Evolutionary conservation across 768 basidiomycete genomes (phyloP).

Genomic region (Dacryopinax spathularia): DNA sequence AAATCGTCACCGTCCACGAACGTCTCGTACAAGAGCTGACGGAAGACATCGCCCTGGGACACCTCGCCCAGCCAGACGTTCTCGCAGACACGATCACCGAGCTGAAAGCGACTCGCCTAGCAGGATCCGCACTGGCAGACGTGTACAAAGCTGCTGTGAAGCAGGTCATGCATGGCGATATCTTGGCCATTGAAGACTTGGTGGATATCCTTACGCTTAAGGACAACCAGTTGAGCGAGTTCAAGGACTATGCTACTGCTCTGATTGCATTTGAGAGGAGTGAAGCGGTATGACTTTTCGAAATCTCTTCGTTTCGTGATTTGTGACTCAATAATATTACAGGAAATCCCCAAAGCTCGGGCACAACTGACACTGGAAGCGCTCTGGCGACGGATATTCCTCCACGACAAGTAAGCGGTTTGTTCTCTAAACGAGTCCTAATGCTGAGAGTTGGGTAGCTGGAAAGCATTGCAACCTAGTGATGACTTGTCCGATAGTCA

Average conservation of each 20-base stretch:
- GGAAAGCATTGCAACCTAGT: conserved; percentile 62
- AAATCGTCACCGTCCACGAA: conserved; percentile 76
- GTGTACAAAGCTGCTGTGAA: conserved; percentile 57
- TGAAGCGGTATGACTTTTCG: conserved; percentile 19
- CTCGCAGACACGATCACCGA: not conserved
- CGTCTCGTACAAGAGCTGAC: conserved; percentile 50
- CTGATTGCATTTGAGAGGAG: conserved; percentile 25
- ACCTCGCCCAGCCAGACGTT: not conserved
- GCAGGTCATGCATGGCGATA: conserved; percentile 56
- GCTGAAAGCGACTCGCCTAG: not conserved
- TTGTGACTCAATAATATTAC: not conserved
- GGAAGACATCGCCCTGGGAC: conserved; percentile 14
- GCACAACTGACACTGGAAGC: conserved; percentile 53
- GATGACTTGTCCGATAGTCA: conserved; percentile 62
- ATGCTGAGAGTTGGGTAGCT: conserved; percentile 35
- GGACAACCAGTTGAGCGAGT: conserved; percentile 42
- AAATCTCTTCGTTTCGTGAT: not conserved
- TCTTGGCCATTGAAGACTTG: conserved; percentile 61
- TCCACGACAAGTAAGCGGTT: conserved; percentile 67
- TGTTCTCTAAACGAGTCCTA: conserved; percentile 2
- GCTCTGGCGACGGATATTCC: conserved; percentile 77
- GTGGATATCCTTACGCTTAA: conserved; percentile 78
- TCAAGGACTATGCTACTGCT: conserved; percentile 55
- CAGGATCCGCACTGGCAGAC: conserved; percentile 5
- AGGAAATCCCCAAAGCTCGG: conserved; percentile 61